Percentiles rank a stretch among this genome's conserved stretches.
Evolutionary conservation across 1,284 basidiomycete species (phyloP).

Genomic region (Apiotrichum laibachii): DNA sequence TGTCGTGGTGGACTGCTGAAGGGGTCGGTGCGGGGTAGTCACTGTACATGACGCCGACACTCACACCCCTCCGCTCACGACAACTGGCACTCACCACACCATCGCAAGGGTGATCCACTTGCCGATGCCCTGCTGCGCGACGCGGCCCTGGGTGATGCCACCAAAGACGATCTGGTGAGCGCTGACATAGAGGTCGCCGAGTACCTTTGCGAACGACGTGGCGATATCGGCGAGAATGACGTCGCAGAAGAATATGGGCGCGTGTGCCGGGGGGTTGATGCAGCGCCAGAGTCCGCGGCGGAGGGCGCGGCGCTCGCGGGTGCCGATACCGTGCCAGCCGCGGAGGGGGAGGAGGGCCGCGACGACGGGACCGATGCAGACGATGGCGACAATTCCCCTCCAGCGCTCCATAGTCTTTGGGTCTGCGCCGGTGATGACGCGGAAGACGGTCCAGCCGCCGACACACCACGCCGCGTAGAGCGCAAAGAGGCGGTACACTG

Average conservation of each 20-base stretch:
- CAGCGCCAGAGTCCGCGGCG: conserved; percentile 71
- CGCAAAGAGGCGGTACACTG: conserved; percentile 66
- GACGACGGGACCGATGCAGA: conserved; percentile 60
- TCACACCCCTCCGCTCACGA: no score
- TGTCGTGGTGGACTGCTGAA: background rate
- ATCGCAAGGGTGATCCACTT: conserved; percentile 75
- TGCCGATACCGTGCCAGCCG: conserved; percentile 54
- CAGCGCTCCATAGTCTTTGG: conserved; percentile 64
- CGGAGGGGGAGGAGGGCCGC: conserved; percentile 66
- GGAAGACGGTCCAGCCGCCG: conserved; percentile 65
- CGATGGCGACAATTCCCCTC: conserved; percentile 70
- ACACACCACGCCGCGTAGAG: conserved; percentile 62
- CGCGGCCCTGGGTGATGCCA: conserved; percentile 66
- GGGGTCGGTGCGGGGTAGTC: no score
- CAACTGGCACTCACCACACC: conserved; percentile 70
- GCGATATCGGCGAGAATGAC: conserved; percentile 92
- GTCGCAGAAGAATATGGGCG: conserved; percentile 80
- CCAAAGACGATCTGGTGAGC: conserved; percentile 67
- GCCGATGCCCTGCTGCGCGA: conserved; percentile 61
- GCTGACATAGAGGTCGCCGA: conserved; percentile 91
- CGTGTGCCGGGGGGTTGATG: conserved; percentile 62
- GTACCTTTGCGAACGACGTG: conserved; percentile 93
- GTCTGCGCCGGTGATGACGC: conserved; percentile 60
- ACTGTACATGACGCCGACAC: no score
- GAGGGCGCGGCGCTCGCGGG: conserved; percentile 69